Evolutionary conservation across 805 yeast species (phyloP).

Genomic region (Ogataea henricii): DNA sequence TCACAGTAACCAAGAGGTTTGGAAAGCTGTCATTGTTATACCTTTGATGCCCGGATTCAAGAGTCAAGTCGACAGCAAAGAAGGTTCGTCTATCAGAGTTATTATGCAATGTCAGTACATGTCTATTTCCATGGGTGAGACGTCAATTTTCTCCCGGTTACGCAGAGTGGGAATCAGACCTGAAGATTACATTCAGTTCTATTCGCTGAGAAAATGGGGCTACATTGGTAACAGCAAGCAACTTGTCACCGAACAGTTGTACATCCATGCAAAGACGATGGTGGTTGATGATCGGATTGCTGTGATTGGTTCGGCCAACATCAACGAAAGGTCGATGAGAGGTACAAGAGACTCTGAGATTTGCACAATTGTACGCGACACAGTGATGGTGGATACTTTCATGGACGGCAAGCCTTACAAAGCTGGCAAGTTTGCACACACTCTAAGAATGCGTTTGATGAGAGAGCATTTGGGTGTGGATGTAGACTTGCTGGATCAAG

Average conservation of each 20-base stretch:
- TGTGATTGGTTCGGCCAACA: constrained; percentile 95
- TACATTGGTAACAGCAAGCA: constrained; percentile 74
- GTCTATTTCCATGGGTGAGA: constrained; percentile 87
- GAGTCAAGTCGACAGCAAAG: constrained; percentile 88
- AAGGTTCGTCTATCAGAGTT: constrained; percentile 91
- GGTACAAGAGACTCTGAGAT: constrained; percentile 95
- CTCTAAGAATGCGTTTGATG: constrained; percentile 88
- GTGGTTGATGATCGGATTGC: constrained; percentile 92
- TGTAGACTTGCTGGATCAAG: constrained; percentile 79
- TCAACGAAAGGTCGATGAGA: constrained; percentile 94
- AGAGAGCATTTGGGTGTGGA: constrained; percentile 95
- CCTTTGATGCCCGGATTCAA: constrained; percentile 98
- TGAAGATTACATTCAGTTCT: constrained; percentile 87
- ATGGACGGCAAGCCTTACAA: constrained; percentile 83
- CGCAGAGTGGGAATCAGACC: constrained; percentile 82
- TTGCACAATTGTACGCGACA: constrained; percentile 85
- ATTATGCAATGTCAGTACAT: constrained; percentile 96
- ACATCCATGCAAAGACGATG: constrained; percentile 90
- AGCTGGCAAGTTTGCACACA: constrained; percentile 88
- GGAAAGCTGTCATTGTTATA: constrained; percentile 91
- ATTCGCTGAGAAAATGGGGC: constrained; percentile 94
- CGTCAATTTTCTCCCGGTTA: constrained; percentile 83
- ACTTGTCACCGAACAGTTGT: constrained; percentile 85
- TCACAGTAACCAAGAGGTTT: constrained; percentile 66
- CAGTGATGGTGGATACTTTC: constrained; percentile 61